Evolutionary conservation across 169 alveolate genomes (phyloP), one percentile per base, ranked within the genome.

Genomic region (Plasmodium vivax): DNA sequence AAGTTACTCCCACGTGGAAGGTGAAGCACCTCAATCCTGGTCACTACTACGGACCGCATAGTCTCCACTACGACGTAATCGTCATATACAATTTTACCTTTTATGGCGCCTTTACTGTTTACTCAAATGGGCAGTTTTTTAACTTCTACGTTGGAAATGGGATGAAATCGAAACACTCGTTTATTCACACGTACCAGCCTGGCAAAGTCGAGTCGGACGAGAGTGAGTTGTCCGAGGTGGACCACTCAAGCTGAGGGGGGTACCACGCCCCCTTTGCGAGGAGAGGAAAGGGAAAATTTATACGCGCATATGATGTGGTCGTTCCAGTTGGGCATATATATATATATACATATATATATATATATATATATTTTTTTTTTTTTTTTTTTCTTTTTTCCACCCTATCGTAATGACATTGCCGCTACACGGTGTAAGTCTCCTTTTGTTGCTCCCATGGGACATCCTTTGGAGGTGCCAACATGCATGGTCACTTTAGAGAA

Each of bases 111-210:
- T 85, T 85, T 85, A 85, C 93, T 3, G 71, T 85, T 34, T 85
- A 85, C 62, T 77, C 14, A 54, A 85, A 85, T 85, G 56, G 34
- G 45, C 82, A 85, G 10, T 75, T 30, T 85, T 85, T 85, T 36
- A 85, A 85, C 72, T 85, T 85, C n/a, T 85, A 85, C 45, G 56
- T 85, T 8, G 93, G 93, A 6, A 85, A 75, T 51, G 93, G 93
- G n/a, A 85, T 85, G 54, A 85, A 56, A 38, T 85, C 85, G 2
- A 75, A 85, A 34, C 93, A 85, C 45, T 77, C 82, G 27, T 85
- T 34, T 54, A 51, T 85, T 8, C 93, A 85, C n/a, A 75, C 93
- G 1, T 85, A 85, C 43, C 87, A 75, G 32, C 93, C 93, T 34
- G 87, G 80, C 7, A 74, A 77, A 75, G 14, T 85, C 38, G 68